These are phyloP conservation scores for Volvox carteri DNA, from an alignment of 163 green algal genomes.

Conservation along the genomic window DNA sequence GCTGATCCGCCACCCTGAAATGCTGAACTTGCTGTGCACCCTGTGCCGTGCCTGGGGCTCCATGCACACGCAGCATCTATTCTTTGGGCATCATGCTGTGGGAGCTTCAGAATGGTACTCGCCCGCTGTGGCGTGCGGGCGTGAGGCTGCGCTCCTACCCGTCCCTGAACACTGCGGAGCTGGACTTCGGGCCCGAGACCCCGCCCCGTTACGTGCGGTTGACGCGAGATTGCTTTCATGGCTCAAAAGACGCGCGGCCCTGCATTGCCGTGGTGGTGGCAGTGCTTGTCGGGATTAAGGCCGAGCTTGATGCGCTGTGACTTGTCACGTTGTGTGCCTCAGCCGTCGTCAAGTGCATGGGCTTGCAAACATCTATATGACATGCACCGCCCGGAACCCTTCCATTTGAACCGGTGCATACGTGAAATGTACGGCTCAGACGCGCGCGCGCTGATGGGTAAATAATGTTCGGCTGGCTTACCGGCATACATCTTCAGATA, in stretches of 20 bases:
- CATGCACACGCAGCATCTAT: slow-evolving; percentile 52
- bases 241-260: slow-evolving; percentile 27
- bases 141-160: slow-evolving; percentile 45
- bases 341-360: no score
- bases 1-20: no score
- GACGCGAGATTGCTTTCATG: slow-evolving; percentile 44
- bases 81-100: slow-evolving; percentile 52
- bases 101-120: slow-evolving; percentile 48
- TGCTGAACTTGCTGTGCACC: no score
- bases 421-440: no score
- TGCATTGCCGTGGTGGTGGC: not conserved
- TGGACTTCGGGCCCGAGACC: slow-evolving; percentile 30
- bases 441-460: no score
- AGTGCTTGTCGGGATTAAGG: slow-evolving; percentile 13
- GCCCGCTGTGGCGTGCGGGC: slow-evolving; percentile 47
- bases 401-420: no score
- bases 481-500: no score
- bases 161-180: slow-evolving; percentile 49
- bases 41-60: no score
- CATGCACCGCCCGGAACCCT: no score
- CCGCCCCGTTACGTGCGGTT: slow-evolving; percentile 35
- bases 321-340: no score
- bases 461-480: no score
- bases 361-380: no score
- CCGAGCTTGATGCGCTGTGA: slow-evolving; percentile 20